A percentile compares a stretch with the other conserved stretches of the same genome.
Evolutionary conservation across 2,329 filamentous ascomycete species (phyloP).

Genomic region (Sporothrix luriei): DNA sequence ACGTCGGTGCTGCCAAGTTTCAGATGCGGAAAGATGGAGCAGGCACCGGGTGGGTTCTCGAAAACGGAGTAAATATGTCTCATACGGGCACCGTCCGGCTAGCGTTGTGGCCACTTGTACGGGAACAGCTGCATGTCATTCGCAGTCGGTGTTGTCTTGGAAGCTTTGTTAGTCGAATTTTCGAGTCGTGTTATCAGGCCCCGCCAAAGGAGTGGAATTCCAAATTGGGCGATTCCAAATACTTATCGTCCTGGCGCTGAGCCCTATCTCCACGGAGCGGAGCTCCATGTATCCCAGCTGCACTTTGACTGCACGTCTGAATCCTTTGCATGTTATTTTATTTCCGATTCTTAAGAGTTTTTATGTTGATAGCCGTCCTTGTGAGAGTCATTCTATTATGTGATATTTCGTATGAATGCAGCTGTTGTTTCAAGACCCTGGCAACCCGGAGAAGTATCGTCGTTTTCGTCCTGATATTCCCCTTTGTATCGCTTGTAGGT

Average conservation of each 20-base stretch:
- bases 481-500: neutral
- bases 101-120: neutral
- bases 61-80: neutral
- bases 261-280: constrained; percentile 8
- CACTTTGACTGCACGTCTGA: neutral
- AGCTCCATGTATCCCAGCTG: too few relatives aligned
- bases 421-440: neutral
- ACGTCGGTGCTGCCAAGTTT: neutral
- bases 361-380: neutral
- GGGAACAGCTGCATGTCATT: too few relatives aligned
- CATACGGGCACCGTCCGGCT: neutral
- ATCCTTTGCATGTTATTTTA: neutral
- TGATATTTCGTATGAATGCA: neutral
- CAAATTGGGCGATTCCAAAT: constrained; percentile 30
- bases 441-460: neutral
- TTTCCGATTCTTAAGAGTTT: neutral
- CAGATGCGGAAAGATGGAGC: neutral
- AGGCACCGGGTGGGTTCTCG: neutral
- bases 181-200: neutral
- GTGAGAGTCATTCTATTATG: neutral
- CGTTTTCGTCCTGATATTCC: neutral
- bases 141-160: neutral
- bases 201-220: constrained; percentile 13
- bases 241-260: neutral
- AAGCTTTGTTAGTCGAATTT: neutral